These are phyloP conservation scores for Eimeria maxima DNA, from an alignment of 169 alveolate species.

Conservation along the genomic window DNA sequence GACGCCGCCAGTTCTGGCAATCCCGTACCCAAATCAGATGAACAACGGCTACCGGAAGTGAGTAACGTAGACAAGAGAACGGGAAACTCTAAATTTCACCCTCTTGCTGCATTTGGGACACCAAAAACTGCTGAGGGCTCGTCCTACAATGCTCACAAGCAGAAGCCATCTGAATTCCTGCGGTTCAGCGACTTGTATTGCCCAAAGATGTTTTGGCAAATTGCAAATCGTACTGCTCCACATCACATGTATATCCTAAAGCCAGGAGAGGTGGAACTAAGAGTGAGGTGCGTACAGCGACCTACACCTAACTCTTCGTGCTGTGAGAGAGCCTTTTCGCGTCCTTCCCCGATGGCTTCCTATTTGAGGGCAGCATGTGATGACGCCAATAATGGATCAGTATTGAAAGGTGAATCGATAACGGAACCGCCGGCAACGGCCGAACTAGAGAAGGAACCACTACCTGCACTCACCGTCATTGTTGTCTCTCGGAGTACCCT, in stretches of 20 bases:
- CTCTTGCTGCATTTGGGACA: not conserved
- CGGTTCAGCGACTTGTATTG: slow-evolving; percentile 65
- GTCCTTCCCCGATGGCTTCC: slow-evolving; percentile 15
- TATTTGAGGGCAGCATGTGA: not conserved
- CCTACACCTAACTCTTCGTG: slow-evolving; percentile 31
- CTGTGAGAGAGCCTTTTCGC: slow-evolving; percentile 7
- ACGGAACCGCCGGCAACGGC: not conserved
- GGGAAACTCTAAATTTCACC: not conserved
- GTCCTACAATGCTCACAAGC: not conserved
- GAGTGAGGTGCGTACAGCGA: slow-evolving; percentile 70
- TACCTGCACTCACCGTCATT: slow-evolving; percentile 20
- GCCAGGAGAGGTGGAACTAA: slow-evolving; percentile 59
- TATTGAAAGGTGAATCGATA: not conserved
- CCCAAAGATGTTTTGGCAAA: slow-evolving; percentile 43
- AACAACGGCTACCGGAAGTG: not conserved
- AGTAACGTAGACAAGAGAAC: not conserved
- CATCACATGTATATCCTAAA: slow-evolving; percentile 53
- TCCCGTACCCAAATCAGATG: not conserved
- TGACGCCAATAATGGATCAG: not conserved
- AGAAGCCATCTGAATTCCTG: not conserved
- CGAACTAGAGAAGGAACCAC: slow-evolving; percentile 28
- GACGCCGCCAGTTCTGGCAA: not conserved
- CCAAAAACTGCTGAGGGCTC: not conserved
- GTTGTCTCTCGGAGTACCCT: slow-evolving; percentile 3
- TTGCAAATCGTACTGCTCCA: slow-evolving; percentile 26